Percentiles rank a stretch among this genome's conserved stretches.
Conservation (phyloP, 1,139 yeast genomes). For the Entelexis sorbosivorans region DNA sequence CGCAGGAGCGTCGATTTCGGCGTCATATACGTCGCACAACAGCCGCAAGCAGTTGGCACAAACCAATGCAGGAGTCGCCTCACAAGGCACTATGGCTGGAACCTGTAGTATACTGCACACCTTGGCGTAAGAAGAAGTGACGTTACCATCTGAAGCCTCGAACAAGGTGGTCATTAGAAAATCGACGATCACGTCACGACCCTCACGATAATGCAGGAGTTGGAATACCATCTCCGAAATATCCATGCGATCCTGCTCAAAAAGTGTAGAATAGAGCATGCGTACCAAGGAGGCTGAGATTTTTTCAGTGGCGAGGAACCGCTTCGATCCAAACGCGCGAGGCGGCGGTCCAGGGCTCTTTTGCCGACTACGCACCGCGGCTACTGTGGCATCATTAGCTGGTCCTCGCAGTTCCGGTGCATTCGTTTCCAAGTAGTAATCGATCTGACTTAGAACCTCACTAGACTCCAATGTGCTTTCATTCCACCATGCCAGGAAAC, state of each 20-base stretch:
- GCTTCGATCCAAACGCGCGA: background rate
- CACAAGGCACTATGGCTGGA: background rate
- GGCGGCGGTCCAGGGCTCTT: background rate
- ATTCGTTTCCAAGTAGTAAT: background rate
- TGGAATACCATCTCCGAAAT: background rate
- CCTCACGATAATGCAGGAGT: background rate
- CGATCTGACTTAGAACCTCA: background rate
- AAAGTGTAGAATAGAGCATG: background rate
- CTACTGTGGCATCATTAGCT: background rate
- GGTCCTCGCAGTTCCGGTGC: background rate
- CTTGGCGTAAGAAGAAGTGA: background rate
- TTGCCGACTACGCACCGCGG: background rate
- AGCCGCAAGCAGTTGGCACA: background rate
- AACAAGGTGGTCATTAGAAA: slow-evolving; percentile 1
- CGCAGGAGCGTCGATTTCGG: too few species aligned
- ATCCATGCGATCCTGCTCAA: background rate
- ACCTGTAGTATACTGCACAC: background rate
- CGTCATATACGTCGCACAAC: background rate
- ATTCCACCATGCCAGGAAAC: background rate
- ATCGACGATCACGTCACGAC: background rate
- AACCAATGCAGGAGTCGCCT: slow-evolving; percentile 5
- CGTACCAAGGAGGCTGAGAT: background rate
- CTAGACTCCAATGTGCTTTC: background rate
- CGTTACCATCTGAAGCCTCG: slow-evolving; percentile 5
- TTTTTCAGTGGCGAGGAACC: background rate